Conservation (phyloP, 2,329 filamentous ascomycete genomes). For the Bipolaris gigantea region DNA sequence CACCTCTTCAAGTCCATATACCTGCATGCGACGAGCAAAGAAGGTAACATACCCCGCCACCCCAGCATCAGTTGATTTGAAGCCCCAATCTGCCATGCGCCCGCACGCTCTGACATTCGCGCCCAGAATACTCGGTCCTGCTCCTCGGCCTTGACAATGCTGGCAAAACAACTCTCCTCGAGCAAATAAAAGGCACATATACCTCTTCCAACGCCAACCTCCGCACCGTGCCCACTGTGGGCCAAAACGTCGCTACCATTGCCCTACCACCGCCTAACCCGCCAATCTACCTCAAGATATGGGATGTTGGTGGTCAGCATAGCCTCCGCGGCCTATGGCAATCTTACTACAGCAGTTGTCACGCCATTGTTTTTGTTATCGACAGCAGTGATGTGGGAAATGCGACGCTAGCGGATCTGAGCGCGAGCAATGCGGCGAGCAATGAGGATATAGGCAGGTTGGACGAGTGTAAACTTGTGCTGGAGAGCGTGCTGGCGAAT, state of each 20-base stretch:
- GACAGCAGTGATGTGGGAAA: slow-evolving; percentile 93
- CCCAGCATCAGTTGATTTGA: background rate
- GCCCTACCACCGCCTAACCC: slow-evolving; percentile 62
- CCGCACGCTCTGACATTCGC: slow-evolving; percentile 5
- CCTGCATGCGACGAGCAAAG: slow-evolving; percentile 93
- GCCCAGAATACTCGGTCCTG: slow-evolving; percentile 89
- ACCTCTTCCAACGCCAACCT: slow-evolving; percentile 66
- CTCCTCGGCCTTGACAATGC: slow-evolving; percentile 97
- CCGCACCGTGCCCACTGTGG: slow-evolving; percentile 94
- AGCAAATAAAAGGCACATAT: slow-evolving; percentile 91
- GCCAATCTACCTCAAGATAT: slow-evolving; percentile 97
- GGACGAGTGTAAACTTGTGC: slow-evolving; percentile 84
- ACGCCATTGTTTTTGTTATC: slow-evolving; percentile 97
- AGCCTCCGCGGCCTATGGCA: slow-evolving; percentile 90
- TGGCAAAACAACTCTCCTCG: slow-evolving; percentile 96
- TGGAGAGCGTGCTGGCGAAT: slow-evolving; percentile 87
- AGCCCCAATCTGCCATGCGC: background rate
- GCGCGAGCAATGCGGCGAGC: slow-evolving; percentile 35
- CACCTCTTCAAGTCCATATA: slow-evolving; percentile 95
- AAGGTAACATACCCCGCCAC: slow-evolving; percentile 60
- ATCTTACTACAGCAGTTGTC: slow-evolving; percentile 89
- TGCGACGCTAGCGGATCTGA: slow-evolving; percentile 64
- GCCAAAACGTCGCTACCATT: slow-evolving; percentile 94
- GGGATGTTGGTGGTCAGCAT: slow-evolving; percentile 96
- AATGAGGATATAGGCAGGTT: slow-evolving; percentile 59